Percentiles rank a stretch among this genome's conserved stretches.
Evolutionary conservation across 768 basidiomycete species (phyloP).

Genomic region (Mycena maculata): DNA sequence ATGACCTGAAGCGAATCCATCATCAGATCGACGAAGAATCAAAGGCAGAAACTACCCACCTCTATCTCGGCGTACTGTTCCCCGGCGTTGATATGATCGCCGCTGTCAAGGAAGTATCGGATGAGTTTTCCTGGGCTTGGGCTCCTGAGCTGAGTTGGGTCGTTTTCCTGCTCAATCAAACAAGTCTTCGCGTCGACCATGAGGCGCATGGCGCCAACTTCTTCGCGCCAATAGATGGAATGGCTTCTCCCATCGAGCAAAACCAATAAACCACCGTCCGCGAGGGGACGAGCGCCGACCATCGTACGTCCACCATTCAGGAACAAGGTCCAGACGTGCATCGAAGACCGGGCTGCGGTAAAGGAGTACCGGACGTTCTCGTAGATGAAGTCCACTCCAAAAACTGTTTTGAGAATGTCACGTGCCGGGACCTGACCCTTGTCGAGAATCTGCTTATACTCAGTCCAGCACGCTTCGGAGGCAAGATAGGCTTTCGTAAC

Average conservation of each 20-base stretch:
- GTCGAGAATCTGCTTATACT: slow-evolving; percentile 95
- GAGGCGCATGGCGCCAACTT: slow-evolving; percentile 91
- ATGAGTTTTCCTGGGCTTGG: slow-evolving; percentile 98
- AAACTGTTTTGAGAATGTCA: slow-evolving; percentile 96
- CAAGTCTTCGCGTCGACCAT: slow-evolving; percentile 99
- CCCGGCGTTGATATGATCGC: slow-evolving; percentile 96
- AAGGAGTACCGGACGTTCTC: slow-evolving; percentile 96
- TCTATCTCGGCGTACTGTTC: slow-evolving; percentile 99
- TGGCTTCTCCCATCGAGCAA: slow-evolving; percentile 94
- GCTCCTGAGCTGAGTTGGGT: slow-evolving; percentile 95
- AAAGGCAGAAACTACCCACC: slow-evolving; percentile 56
- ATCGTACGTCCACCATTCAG: slow-evolving; percentile 94
- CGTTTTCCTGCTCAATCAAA: slow-evolving; percentile 98
- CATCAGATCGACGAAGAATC: slow-evolving; percentile 3
- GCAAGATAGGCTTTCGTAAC: slow-evolving; percentile 95
- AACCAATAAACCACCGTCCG: slow-evolving; percentile 94
- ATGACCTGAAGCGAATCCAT: slow-evolving; percentile 68
- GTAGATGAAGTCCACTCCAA: slow-evolving; percentile 97
- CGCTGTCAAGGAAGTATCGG: slow-evolving; percentile 94
- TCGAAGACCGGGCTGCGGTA: slow-evolving; percentile 92
- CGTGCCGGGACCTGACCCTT: slow-evolving; percentile 98
- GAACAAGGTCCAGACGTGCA: slow-evolving; percentile 92
- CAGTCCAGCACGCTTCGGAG: slow-evolving; percentile 88
- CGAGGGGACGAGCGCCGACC: slow-evolving; percentile 92
- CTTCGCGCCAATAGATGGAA: slow-evolving; percentile 97